A percentile compares a stretch with the other conserved stretches of the same genome.
phyloP scores from a whole-genome alignment of 495 filamentous ascomycete genomes.

The Aspergillus ostianus region DNA sequence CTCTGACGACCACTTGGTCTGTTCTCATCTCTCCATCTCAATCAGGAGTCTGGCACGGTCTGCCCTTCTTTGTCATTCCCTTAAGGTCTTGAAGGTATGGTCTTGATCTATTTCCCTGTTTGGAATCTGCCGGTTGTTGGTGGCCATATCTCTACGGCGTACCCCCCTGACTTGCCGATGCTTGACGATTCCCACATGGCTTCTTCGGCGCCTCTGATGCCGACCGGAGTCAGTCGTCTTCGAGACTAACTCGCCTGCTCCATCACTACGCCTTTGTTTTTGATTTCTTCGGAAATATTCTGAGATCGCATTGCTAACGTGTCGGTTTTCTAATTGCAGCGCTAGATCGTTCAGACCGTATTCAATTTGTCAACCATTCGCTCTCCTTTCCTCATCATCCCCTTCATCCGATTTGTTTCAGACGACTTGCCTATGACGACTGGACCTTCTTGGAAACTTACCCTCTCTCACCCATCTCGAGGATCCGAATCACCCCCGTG shows the following conservation, averaged over 20 bases:
- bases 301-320: constrained; percentile 25
- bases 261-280: neutral
- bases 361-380: constrained; percentile 1
- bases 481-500: constrained; percentile 9
- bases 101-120: neutral
- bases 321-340: constrained; percentile 22
- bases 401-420: constrained; percentile 1
- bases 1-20: constrained; percentile 11
- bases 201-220: neutral
- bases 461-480: constrained; percentile 11
- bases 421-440: constrained; percentile 15
- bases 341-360: constrained; percentile 34
- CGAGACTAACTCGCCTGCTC: neutral
- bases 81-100: constrained; percentile 24
- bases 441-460: constrained; percentile 3
- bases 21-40: neutral
- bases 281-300: neutral
- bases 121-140: neutral
- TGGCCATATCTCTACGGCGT: neutral
- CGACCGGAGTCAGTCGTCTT: neutral
- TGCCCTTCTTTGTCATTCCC: constrained; percentile 31
- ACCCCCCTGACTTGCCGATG: neutral
- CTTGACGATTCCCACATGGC: neutral
- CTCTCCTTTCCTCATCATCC: constrained; percentile 8
- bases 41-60: constrained; percentile 7